Conservation (phyloP, 345 rosid species). For the Barbarea vulgaris region DNA sequence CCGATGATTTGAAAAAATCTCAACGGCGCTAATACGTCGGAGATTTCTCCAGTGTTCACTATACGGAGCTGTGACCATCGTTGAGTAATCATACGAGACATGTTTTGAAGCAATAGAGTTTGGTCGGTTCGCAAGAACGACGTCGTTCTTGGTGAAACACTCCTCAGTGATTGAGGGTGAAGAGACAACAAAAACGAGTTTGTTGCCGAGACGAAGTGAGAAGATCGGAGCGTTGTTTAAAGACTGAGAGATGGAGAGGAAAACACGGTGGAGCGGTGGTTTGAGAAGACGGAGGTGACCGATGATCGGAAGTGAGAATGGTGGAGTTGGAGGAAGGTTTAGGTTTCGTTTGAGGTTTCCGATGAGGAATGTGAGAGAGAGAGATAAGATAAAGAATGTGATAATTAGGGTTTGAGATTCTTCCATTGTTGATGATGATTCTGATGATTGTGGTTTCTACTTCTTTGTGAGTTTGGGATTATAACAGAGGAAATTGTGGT, state of each 20-base stretch:
- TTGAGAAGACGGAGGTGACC: too few relatives aligned
- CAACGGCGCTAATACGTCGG: constrained; percentile 8
- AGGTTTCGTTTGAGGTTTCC: neutral
- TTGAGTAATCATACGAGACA: neutral
- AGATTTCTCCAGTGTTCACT: constrained; percentile 14
- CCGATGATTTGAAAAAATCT: constrained; percentile 1
- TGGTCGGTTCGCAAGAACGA: neutral
- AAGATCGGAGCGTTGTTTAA: neutral
- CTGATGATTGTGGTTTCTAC: neutral
- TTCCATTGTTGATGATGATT: constrained; percentile 1
- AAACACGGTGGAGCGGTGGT: neutral
- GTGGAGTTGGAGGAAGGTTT: neutral
- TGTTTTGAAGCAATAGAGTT: neutral
- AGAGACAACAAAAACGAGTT: constrained; percentile 12
- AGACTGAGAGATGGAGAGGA: neutral
- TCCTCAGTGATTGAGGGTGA: neutral
- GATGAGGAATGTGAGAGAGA: neutral
- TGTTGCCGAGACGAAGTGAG: constrained; percentile 11
- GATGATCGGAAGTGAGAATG: neutral
- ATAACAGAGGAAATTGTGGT: neutral
- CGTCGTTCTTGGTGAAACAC: neutral
- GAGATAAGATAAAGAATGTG: neutral
- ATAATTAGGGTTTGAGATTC: neutral
- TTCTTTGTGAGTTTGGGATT: neutral
- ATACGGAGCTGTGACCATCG: neutral